Conservation (phyloP, 495 filamentous ascomycete genomes). For the Entonaema liquescens region DNA sequence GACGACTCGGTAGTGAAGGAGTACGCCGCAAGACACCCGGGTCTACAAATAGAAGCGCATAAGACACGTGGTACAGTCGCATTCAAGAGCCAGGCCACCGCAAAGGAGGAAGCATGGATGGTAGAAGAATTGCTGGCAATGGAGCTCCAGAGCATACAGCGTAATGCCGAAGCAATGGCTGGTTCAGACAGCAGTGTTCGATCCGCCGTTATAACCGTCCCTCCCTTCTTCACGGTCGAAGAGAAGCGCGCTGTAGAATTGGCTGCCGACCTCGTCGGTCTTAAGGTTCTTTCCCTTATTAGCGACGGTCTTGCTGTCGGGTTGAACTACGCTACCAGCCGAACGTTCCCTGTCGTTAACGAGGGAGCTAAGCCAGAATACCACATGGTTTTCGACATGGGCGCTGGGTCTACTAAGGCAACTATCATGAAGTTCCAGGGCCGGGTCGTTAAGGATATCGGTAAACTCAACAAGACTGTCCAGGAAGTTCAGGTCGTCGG, state of each 20-base stretch:
- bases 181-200: slow-evolving; percentile 77
- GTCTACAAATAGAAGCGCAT: slow-evolving; percentile 63
- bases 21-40: slow-evolving; percentile 78
- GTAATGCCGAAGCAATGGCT: slow-evolving; percentile 85
- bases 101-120: slow-evolving; percentile 75
- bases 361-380: slow-evolving; percentile 89
- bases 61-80: slow-evolving; percentile 74
- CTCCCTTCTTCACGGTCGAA: slow-evolving; percentile 87
- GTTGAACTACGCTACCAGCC: slow-evolving; percentile 90
- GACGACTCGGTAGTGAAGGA: slow-evolving; percentile 68
- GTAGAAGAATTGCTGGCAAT: slow-evolving; percentile 96
- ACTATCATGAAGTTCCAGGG: slow-evolving; percentile 91
- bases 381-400: slow-evolving; percentile 97
- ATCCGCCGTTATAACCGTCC: slow-evolving; percentile 89
- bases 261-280: slow-evolving; percentile 85
- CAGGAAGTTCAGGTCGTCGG: slow-evolving; percentile 92
- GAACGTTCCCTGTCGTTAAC: slow-evolving; percentile 84
- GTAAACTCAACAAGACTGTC: slow-evolving; percentile 94
- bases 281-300: slow-evolving; percentile 83
- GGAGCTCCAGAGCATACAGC: slow-evolving; percentile 88
- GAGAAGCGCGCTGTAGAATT: slow-evolving; percentile 84
- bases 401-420: slow-evolving; percentile 96
- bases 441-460: slow-evolving; percentile 87
- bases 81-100: slow-evolving; percentile 72
- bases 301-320: slow-evolving; percentile 94